Conservation (phyloP, 1,139 yeast genomes). For the Protomyces inouyei region DNA sequence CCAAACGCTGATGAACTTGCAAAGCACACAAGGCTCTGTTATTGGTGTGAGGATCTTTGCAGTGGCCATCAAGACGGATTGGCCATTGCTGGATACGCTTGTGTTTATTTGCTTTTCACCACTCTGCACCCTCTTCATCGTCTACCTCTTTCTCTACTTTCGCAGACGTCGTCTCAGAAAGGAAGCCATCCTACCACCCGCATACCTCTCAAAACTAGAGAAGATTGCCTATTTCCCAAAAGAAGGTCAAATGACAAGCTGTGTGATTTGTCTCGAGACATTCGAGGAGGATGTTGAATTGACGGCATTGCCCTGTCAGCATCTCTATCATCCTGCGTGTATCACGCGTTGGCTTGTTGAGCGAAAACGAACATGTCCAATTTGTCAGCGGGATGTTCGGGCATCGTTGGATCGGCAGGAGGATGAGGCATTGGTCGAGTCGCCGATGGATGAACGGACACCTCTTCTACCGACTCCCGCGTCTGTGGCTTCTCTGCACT, state of each 20-base stretch:
- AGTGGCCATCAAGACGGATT: conserved; percentile 31
- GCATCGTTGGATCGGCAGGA: background rate
- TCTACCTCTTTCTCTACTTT: conserved; percentile 40
- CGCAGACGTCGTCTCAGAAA: conserved; percentile 37
- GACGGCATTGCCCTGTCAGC: conserved; percentile 45
- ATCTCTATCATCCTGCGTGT: conserved; percentile 45
- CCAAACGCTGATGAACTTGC: conserved; percentile 33
- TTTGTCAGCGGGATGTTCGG: conserved; percentile 39
- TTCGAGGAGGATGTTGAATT: conserved; percentile 40
- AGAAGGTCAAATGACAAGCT: conserved; percentile 36
- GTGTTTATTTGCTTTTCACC: conserved; percentile 44
- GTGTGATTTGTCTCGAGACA: conserved; percentile 45
- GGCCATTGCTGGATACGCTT: conserved; percentile 41
- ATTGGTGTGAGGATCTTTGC: background rate
- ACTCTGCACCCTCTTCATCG: conserved; percentile 42
- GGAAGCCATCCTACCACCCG: conserved; percentile 16
- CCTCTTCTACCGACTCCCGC: background rate
- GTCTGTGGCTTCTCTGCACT: background rate
- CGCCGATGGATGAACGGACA: background rate
- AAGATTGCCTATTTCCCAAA: conserved; percentile 14
- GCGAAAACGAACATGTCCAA: conserved; percentile 42
- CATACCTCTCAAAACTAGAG: conserved; percentile 12
- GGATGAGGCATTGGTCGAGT: background rate
- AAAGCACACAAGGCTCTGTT: background rate
- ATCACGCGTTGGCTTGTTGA: conserved; percentile 43